Base-by-base conservation (phyloP, 2,329 filamentous ascomycete genomes). In the Diaporthe sp. region DNA sequence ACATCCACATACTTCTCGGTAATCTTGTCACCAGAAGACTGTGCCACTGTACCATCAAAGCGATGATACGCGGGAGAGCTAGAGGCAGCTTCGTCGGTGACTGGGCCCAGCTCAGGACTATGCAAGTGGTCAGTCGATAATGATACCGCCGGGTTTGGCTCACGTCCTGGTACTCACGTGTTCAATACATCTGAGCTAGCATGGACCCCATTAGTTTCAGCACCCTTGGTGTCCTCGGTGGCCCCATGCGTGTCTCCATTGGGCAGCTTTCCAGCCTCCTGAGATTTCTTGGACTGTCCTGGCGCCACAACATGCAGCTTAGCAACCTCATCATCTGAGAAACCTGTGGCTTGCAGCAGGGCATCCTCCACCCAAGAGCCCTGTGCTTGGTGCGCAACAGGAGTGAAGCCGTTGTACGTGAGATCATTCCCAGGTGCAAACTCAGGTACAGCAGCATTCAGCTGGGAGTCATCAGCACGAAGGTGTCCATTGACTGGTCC, bases 381-480 rank as follows among this genome's bases (percentile, higher is more conserved):
- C 12, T 51, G 51, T 28, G 68, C 25, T 22, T 53, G 73, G 8
- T 44, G 37, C 17, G 67, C 59, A 17, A 49, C n/a, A 22, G n/a
- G 28, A 13, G 58, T n/a, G 31, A 70, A 62, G 15, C 61, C 73
- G 13, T 65, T 74, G 15, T 67, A 34, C 17, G 31, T 13, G 22
- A 46, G 10, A 12, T 53, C 65, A 9, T 46, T 62, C 9, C 79
- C 76, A 19, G 90, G 90, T 10, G 89, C 87, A 78, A 93, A 93
- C 77, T 92, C 91, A 0, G 91, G 90, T 3, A 92, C 92, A 28
- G 88, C 84, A n/a, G 91, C 91, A 44, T 91, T 93, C 37, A 93
- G 86, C 70, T 88, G 88, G 10, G 88, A 88, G 73, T 89, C 88
- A 8, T 84, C 80, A 44, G 81, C 77, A 72, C 83, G 81, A 8